Base-by-base conservation (phyloP, 495 filamentous ascomycete genomes). In the Cercophora sp. region DNA sequence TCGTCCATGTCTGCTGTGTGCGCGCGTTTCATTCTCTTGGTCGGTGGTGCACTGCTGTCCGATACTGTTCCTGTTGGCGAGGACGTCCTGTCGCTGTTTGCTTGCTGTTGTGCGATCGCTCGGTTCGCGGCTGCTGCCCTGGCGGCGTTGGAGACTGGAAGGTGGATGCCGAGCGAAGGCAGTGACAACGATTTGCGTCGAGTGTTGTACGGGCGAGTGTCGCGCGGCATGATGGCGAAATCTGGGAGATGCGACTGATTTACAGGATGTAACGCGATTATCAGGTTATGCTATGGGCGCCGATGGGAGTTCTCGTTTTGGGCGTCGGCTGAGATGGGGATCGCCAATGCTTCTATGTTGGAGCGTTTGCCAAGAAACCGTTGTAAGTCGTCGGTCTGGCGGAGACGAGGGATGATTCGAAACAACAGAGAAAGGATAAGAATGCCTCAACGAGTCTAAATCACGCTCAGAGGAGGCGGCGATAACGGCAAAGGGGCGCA, bases 121-220 rank as follows among this genome's bases (percentile, higher is more conserved):
- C 59, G 54, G 47, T 59, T 62, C 37, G 58, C 52, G 35, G 63
- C 52, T 44, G 64, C 68, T 45, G 67, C 74, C 69, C 89, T 81
- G 50, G 85, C 83, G 52, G 84, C 81, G 63, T 86, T 85, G 27
- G 77, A 70, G 24, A 74, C 71, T 42, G 91, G 93, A 41, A 98
- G 73, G 61, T 92, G 89, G 56, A 97, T 96, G 65, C 93, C 93
- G 57, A 97, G 80, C 52, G 89, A 91, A 18, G 90, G 88, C 57
- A 98, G 78, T 25, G 93, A 98, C 63, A 98, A 72, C 65, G 91
- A 96, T 75, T 97, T 98, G 70, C 93, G 85, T 72, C 93, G 87
- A 55, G 93, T 98, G 71, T 98, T 96, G 80, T 96, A 96, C 56
- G n/a, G n/a, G n/a, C 93, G 87, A 55, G 93, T 98, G 71, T 98